Conservation (phyloP, 768 basidiomycete genomes). For the Russula compacta region DNA sequence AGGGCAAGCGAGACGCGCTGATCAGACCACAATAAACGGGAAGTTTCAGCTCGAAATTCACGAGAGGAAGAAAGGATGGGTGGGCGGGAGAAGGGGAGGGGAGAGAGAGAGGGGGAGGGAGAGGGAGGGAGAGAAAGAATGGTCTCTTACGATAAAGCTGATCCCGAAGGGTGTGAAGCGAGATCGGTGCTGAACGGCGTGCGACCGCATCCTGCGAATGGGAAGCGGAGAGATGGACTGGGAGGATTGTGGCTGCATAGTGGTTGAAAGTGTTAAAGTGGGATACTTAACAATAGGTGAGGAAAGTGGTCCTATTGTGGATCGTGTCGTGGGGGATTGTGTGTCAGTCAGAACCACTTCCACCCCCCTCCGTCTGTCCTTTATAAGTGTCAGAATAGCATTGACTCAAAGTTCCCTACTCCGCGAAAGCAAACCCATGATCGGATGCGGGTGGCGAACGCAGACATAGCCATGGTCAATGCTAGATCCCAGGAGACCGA, state of each 20-base stretch:
- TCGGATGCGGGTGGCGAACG: not conserved
- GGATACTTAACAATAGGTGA: too few relatives aligned
- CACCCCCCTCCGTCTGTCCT: not conserved
- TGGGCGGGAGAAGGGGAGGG: too few relatives aligned
- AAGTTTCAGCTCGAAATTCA: not conserved
- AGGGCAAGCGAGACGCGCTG: not conserved
- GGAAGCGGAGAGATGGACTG: not conserved
- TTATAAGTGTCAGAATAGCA: not conserved
- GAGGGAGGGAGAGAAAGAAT: not conserved
- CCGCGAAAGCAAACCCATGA: not conserved
- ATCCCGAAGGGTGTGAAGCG: not conserved
- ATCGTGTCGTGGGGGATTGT: too few relatives aligned
- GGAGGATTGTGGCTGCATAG: too few relatives aligned
- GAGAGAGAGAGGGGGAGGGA: too few relatives aligned
- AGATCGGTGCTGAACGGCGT: not conserved
- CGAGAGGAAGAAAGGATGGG: too few relatives aligned
- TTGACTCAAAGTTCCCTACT: too few relatives aligned
- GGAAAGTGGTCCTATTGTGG: too few relatives aligned
- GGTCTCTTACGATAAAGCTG: not conserved
- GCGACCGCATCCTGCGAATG: not conserved
- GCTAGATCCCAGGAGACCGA: too few relatives aligned
- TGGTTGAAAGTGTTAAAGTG: too few relatives aligned
- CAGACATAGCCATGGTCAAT: not conserved
- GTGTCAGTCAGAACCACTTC: too few relatives aligned
- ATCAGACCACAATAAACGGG: not conserved